A percentile compares a stretch with the other conserved stretches of the same genome.
phyloP scores from a whole-genome alignment of 202 grass and related monocot genomes.

The Panicum virgatum region DNA sequence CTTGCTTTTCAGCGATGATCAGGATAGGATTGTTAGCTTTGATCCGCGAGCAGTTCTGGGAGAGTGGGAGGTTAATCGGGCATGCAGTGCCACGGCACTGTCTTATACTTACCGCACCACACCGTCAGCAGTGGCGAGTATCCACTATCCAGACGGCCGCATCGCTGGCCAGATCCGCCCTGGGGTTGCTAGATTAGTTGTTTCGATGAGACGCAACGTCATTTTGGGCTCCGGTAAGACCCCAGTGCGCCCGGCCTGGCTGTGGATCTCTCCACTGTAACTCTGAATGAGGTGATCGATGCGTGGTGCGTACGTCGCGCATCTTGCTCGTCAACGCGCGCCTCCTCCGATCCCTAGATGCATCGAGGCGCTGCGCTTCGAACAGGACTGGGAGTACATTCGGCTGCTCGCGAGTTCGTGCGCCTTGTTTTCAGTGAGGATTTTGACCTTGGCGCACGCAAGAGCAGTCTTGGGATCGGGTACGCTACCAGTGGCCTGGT shows the following conservation, averaged over 20 bases:
- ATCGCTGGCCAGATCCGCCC: neutral
- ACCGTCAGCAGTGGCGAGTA: neutral
- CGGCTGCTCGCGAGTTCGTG: neutral
- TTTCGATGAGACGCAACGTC: neutral
- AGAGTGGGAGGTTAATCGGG: neutral
- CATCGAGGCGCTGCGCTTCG: neutral
- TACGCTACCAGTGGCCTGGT: neutral
- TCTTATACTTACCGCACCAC: neutral
- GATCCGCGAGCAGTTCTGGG: slow-evolving; percentile 1
- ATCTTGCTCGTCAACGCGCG: neutral
- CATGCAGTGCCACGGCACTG: neutral
- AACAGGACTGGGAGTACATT: neutral
- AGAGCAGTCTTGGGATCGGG: slow-evolving; percentile 27
- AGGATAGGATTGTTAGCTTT: slow-evolving; percentile 40
- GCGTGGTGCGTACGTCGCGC: neutral
- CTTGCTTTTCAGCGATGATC: slow-evolving; percentile 10
- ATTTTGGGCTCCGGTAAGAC: neutral
- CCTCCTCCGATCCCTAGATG: slow-evolving; percentile 44
- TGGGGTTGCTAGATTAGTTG: slow-evolving; percentile 1
- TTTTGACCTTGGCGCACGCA: slow-evolving; percentile 30
- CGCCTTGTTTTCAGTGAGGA: slow-evolving; percentile 39
- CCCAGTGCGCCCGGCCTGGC: neutral
- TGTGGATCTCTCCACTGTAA: neutral
- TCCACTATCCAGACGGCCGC: neutral
- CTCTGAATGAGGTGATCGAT: neutral